Base-by-base conservation (phyloP, 345 rosid species). In the Syzygium oleosum region DNA sequence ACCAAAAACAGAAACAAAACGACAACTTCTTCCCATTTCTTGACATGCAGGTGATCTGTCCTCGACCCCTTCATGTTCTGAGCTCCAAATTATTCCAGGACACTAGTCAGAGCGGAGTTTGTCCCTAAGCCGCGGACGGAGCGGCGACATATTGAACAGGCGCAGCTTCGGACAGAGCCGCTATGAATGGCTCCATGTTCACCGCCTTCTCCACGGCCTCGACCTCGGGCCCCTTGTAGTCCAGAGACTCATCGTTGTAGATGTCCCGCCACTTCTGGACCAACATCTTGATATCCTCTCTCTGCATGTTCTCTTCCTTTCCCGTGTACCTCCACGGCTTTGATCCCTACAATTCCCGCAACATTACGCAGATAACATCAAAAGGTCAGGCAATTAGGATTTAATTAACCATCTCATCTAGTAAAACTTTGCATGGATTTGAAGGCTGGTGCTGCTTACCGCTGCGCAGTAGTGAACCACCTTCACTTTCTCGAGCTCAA, bases 301-400 rank as follows among this genome's bases (percentile, higher is more conserved):
- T 92, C 2, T 95, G 92, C 99, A 95, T 94, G 87, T 95, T 96
- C 46, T 77, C 94, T 89, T 95, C 99, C 68, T 92, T 88, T 21
- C 98, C 98, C 0, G 99, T 96, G 88, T 92, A 97, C 89, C 98
- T 97, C 99, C 99, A 96, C 34, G 99, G 99, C 91, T 97, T 97
- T 12, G 97, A 93, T 38, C 99, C 99, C 98, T 96, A 41, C 31
- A 13, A 3, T 68, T 68, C 9, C 79, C 46, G 3, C 22, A 19
- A 68, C 46, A 68, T 16, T 0, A 38, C 14, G 14, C 49, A 10
- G 80, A 73, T 19, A 12, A 27, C 49, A 19, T 21, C 80, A 73
- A 1, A 38, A 73, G 27, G 27, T 73, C 38, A 38, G 38, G 83
- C 49, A 10, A 10, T 73, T 73, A 2, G 49, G 7, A 13, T 38